Conservation (phyloP, 306 rosid genomes). For the Casuarina glauca region DNA sequence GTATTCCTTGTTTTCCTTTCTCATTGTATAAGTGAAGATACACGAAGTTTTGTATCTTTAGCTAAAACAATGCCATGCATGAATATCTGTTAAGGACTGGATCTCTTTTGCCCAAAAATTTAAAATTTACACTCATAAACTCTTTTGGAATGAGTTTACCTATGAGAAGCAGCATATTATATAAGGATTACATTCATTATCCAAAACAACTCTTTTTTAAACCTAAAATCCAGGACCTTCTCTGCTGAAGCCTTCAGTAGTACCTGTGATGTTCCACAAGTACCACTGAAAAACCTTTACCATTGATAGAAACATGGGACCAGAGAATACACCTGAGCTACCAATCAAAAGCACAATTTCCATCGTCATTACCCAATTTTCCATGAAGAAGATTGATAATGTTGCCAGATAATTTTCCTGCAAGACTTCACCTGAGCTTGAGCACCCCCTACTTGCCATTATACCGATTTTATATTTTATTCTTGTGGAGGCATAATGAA, state of each 20-base stretch:
- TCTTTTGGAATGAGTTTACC: neutral
- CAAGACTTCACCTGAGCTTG: slow-evolving; percentile 1
- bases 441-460: neutral
- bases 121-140: too few species aligned
- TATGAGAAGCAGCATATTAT: neutral
- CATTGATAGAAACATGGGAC: neutral
- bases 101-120: too few species aligned
- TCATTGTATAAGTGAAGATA: too few species aligned
- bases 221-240: neutral
- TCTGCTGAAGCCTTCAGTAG: neutral
- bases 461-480: neutral
- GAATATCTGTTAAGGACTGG: neutral
- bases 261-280: neutral
- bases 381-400: neutral
- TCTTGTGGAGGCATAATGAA: neutral
- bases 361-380: neutral
- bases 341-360: neutral
- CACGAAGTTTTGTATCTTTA: too few species aligned
- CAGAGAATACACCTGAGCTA: neutral
- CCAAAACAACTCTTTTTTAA: neutral
- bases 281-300: neutral
- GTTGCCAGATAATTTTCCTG: neutral
- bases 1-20: too few species aligned
- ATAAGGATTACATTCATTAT: neutral
- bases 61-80: neutral